phyloP scores from a whole-genome alignment of 306 rosid species.

The Medicago truncatula region DNA sequence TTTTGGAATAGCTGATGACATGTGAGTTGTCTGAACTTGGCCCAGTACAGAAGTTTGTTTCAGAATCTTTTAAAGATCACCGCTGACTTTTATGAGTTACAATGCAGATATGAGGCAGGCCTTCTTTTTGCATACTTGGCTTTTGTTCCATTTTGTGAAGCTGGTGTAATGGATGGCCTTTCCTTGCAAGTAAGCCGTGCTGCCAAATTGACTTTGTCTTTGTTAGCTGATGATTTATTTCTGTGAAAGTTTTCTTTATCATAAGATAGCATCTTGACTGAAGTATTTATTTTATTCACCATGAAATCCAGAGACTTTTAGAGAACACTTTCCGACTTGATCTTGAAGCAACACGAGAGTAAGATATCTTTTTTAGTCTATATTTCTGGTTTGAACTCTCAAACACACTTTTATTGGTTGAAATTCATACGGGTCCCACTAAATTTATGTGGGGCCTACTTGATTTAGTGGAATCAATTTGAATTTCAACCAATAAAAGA shows the following conservation, averaged over 20 bases:
- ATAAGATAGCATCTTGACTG: constrained; percentile 32
- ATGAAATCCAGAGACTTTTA: constrained; percentile 77
- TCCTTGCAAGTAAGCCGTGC: constrained; percentile 79
- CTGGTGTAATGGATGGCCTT: constrained; percentile 79
- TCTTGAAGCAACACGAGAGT: constrained; percentile 83
- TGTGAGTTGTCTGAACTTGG: constrained; percentile 58
- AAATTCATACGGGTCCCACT: too few relatives aligned
- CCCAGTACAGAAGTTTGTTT: constrained; percentile 40
- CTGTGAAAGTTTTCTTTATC: constrained; percentile 12
- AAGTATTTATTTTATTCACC: constrained; percentile 37
- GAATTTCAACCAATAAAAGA: too few relatives aligned
- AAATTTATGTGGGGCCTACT: too few relatives aligned
- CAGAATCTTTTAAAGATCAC: constrained; percentile 21
- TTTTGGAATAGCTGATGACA: constrained; percentile 97
- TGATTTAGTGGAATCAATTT: too few relatives aligned
- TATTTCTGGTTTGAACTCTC: neutral
- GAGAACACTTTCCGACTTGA: constrained; percentile 93
- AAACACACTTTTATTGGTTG: too few relatives aligned
- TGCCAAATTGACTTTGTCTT: constrained; percentile 31
- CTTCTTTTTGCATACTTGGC: constrained; percentile 87
- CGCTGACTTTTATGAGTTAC: constrained; percentile 34
- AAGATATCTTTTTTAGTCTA: constrained; percentile 45
- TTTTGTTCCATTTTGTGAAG: constrained; percentile 93
- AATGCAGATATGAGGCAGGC: constrained; percentile 91
- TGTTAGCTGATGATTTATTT: constrained; percentile 8